Evolutionary conservation across 2,329 filamentous ascomycete genomes (phyloP), one percentile per base, ranked within the genome.

Genomic region (Hirsutella thompsonii): DNA sequence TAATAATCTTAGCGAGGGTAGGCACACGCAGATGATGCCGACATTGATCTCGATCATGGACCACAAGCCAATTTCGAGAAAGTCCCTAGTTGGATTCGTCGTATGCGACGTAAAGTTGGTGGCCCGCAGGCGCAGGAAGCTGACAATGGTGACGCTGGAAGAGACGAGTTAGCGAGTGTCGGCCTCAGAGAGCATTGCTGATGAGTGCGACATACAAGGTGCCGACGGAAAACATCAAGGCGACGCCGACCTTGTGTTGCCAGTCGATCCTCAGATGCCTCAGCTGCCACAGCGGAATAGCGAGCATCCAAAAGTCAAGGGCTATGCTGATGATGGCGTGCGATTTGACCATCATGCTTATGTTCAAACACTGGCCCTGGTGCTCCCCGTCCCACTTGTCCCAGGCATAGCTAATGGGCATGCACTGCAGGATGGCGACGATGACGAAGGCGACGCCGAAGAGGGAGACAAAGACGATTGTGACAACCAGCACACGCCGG

Each of bases 361-460:
- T 55, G 42, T 72, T 59, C 19, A 70, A 50, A 45, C 76, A 79
- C 1, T 45, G 55, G 0, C 74, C 74, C 0, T 52, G 4, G 30
- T 66, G 59, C 40, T 64, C 54, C 1, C 62, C 62, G 36, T 72
- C 65, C 71, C 73, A 79, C 14, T 56, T 56, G 0, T 55, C 59
- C 76, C 76, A 80, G 50, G 67, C 71, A 43, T 63, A 68, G 13
- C 52, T 54, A 18, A 78, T 56, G 0, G 74, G 74, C 2, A 48
- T 52, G 51, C 73, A 77, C 45, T 74, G 67, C 30, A 75, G 69
- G 11, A 71, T 49, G 13, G 58, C 63, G 10, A 62, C 52, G 3
- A 71, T 44, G 16, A 65, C 41, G 30, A 70, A 74, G 3, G 54
- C 47, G 14, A 66, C 3, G 2, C 67, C 66, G 40, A 61, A 68